Percentiles rank a stretch among this genome's conserved stretches.
These are phyloP conservation scores for Speleostelium caveatum DNA, from an alignment of 78 protist genomes.

Conservation along the genomic window DNA sequence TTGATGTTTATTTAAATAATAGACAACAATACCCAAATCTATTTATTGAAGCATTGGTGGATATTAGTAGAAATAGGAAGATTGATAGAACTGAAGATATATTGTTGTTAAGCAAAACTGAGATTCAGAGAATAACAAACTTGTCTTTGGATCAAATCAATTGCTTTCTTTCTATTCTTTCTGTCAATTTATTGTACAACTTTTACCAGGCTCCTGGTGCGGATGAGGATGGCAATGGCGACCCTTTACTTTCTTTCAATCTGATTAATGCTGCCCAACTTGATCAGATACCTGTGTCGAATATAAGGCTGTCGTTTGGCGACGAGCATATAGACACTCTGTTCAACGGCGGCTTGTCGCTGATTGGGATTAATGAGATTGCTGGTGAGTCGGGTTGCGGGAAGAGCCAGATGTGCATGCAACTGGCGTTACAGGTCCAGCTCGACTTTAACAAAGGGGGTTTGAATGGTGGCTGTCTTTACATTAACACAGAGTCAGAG, in stretches of 20 bases:
- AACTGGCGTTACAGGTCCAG: constrained; percentile 50
- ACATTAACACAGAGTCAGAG: constrained; percentile 26
- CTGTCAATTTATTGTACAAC: constrained; percentile 25
- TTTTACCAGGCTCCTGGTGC: not conserved
- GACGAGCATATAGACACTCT: not conserved
- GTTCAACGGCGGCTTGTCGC: constrained; percentile 60
- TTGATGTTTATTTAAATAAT: constrained; percentile 23
- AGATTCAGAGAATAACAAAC: constrained; percentile 32
- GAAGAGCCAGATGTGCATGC: constrained; percentile 48
- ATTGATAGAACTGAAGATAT: constrained; percentile 2
- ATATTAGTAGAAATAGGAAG: not conserved
- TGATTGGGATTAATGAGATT: constrained; percentile 70
- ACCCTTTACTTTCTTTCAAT: not conserved
- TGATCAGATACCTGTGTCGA: constrained; percentile 31
- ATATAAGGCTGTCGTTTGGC: constrained; percentile 24
- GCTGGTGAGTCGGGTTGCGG: constrained; percentile 77
- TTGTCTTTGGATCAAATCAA: not conserved
- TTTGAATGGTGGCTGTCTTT: constrained; percentile 53
- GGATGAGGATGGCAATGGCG: not conserved
- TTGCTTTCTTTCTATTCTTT: not conserved
- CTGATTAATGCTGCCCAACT: constrained; percentile 28
- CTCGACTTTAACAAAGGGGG: constrained; percentile 65
- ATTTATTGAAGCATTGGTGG: not conserved
- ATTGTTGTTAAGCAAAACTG: constrained; percentile 26
- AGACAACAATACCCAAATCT: not conserved